Conservation (phyloP, 352 stramenopile genomes). For the Stramenopiles sp. region DNA sequence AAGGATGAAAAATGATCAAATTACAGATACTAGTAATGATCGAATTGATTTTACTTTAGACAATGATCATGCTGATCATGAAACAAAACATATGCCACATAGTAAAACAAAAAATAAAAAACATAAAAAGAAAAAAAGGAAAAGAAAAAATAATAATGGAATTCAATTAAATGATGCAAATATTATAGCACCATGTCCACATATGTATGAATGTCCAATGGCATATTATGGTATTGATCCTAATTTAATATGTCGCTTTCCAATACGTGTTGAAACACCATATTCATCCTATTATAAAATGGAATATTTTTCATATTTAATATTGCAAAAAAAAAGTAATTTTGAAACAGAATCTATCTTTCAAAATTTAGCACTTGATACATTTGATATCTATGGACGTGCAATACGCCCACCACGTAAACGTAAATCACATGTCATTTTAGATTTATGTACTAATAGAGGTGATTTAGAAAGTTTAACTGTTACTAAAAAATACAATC, state of each 20-base stretch:
- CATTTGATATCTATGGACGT: background rate
- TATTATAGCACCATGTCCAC: background rate
- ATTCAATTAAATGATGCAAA: background rate
- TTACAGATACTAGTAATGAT: too few relatives aligned
- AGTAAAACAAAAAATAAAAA: too few relatives aligned
- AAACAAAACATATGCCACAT: too few relatives aligned
- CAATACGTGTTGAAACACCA: background rate
- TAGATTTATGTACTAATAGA: background rate
- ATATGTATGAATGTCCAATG: background rate
- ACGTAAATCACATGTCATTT: background rate
- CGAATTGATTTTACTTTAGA: too few relatives aligned
- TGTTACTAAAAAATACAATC: background rate
- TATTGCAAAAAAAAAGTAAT: background rate
- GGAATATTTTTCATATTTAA: background rate
- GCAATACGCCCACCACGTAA: background rate
- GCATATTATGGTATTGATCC: background rate
- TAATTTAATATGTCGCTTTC: background rate
- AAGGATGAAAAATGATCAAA: too few relatives aligned
- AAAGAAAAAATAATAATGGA: background rate
- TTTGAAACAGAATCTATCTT: background rate
- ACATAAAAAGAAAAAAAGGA: too few relatives aligned
- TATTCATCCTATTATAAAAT: background rate
- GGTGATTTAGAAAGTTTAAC: background rate
- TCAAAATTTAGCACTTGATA: background rate
- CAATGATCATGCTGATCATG: background rate